Conservation (phyloP, 179 eudicot species). For the Camellia oleifera region DNA sequence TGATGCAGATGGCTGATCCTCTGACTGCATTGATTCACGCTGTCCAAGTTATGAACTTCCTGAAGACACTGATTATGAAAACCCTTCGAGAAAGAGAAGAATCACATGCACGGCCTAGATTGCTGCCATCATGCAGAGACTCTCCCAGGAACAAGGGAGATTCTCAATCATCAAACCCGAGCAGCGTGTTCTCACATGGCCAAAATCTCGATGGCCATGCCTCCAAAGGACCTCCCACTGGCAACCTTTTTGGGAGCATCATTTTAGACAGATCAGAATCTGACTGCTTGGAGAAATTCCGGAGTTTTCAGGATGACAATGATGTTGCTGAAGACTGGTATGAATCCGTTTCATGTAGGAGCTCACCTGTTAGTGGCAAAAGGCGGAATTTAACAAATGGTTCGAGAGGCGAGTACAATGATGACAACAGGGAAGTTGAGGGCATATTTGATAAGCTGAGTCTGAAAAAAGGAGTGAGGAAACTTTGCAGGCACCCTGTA, state of each 20-base stretch:
- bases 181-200: background rate
- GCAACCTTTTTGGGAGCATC: constrained; percentile 29
- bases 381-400: constrained; percentile 19
- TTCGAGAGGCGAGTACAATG: constrained; percentile 27
- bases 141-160: constrained; percentile 11
- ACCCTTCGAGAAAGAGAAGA: constrained; percentile 55
- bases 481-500: constrained; percentile 64
- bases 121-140: constrained; percentile 16
- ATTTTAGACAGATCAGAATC: constrained; percentile 41
- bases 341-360: constrained; percentile 17
- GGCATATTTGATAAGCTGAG: constrained; percentile 51
- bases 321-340: constrained; percentile 23
- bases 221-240: constrained; percentile 12
- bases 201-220: constrained; percentile 8
- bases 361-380: constrained; percentile 19
- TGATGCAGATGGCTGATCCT: constrained; percentile 89
- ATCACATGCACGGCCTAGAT: constrained; percentile 11
- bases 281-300: constrained; percentile 33
- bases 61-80: constrained; percentile 61
- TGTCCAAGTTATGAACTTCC: constrained; percentile 91
- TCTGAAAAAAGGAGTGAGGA: constrained; percentile 57
- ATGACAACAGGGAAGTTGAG: constrained; percentile 31
- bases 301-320: constrained; percentile 30
- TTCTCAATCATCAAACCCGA: constrained; percentile 15
- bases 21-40: constrained; percentile 90